phyloP scores from a whole-genome alignment of 2,329 filamentous ascomycete species.

The Bipolaris oryzae region DNA sequence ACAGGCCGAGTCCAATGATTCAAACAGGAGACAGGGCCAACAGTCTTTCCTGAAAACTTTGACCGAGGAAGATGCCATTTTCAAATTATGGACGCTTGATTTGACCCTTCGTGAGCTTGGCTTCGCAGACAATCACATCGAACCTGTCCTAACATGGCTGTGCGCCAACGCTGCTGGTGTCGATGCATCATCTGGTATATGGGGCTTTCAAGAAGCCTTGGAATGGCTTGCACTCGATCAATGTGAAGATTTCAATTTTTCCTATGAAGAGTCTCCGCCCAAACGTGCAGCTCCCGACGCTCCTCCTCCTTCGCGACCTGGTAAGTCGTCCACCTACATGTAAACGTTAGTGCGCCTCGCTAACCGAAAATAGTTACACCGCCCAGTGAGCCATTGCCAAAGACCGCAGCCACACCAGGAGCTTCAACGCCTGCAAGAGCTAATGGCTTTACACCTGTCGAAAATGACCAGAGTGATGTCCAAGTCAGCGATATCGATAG shows the following conservation, averaged over 20 bases:
- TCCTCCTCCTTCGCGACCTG: slow-evolving; percentile 33
- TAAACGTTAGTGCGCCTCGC: not conserved
- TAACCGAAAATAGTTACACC: slow-evolving; percentile 15
- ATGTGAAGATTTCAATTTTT: slow-evolving; percentile 69
- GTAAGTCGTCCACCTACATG: slow-evolving; percentile 23
- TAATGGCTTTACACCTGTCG: slow-evolving; percentile 8
- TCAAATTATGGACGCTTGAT: slow-evolving; percentile 84
- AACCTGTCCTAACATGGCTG: slow-evolving; percentile 43
- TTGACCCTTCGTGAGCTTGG: slow-evolving; percentile 71
- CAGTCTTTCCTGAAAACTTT: slow-evolving; percentile 51
- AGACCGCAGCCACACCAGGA: not conserved
- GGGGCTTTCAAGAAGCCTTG: slow-evolving; percentile 85
- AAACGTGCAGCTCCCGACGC: slow-evolving; percentile 26
- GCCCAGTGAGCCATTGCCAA: slow-evolving; percentile 3
- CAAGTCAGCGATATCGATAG: slow-evolving; percentile 58
- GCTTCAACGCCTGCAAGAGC: slow-evolving; percentile 1
- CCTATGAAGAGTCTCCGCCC: slow-evolving; percentile 62
- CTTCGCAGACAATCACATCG: slow-evolving; percentile 59
- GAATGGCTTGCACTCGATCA: slow-evolving; percentile 90
- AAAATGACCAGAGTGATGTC: slow-evolving; percentile 38
- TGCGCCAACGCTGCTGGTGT: slow-evolving; percentile 44
- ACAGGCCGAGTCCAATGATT: slow-evolving; percentile 63
- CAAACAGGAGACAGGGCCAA: slow-evolving; percentile 55
- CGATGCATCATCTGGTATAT: slow-evolving; percentile 68
- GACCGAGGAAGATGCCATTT: slow-evolving; percentile 77